Evolutionary conservation across 768 basidiomycete genomes (phyloP), one percentile per base, ranked within the genome.

Genomic region (Cystobasidium ongulense): DNA sequence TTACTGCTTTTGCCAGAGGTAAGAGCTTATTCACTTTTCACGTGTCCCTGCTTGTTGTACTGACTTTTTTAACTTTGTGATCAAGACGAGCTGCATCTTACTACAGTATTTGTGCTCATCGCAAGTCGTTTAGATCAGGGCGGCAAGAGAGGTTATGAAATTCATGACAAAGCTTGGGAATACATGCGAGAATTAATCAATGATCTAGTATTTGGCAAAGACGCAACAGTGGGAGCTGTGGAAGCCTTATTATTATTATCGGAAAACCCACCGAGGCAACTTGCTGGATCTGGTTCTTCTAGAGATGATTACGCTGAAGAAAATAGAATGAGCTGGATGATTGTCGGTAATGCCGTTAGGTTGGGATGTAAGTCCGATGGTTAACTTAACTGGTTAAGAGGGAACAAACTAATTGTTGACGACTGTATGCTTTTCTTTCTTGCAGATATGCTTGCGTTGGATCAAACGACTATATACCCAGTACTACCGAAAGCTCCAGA

Each of bases 201-300:
- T 33, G 72, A 65, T 0, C 63, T 75, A 39, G 68, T 76, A 29
- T 64, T 78, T 33, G 77, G 77, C 8, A 74, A 74, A 52, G 73
- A 65, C 21, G 72, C 73, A 0, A 39, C 53, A 17, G 77, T 78
- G 21, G 77, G 77, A 1, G 75, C 76, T 15, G 77, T 78, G 31
- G 77, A 78, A 43, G 74, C 73, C 1, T 73, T 76, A 18, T 71
- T 78, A 1, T 70, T 78, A 0, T 75, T 78, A 7, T 78, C 77
- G 0, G 77, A 78, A 35, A 75, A 76, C 39, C 68, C 76, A 8
- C 77, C 77, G 11, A 65, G 77, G 1, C 74, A 72, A 36, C 43
- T 50, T 17, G 63, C 61, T 2, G 33, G 25, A 27, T 29, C 33
- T 4, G 61, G 57, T 17, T n/a, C 43, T 13, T 18, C 31, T 7